phyloP scores from a whole-genome alignment of 2,329 filamentous ascomycete species.

The Tolypocladium ophioglossoides region DNA sequence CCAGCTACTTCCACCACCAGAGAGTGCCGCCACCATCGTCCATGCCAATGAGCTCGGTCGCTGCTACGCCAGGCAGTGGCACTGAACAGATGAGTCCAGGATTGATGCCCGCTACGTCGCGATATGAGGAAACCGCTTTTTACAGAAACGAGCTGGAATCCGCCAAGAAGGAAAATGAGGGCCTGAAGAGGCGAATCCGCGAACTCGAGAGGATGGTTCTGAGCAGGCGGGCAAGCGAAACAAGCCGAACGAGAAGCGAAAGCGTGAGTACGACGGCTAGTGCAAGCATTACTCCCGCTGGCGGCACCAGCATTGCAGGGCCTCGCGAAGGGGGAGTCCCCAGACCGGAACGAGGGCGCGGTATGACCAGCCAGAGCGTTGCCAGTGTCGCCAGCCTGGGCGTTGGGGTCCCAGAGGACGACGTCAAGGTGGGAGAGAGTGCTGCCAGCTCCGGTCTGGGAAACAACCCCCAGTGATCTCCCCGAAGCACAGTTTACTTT shows the following conservation, averaged over 20 bases:
- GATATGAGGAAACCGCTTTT: constrained; percentile 52
- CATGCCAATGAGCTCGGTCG: constrained; percentile 24
- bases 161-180: constrained; percentile 54
- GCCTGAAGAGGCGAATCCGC: constrained; percentile 47
- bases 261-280: constrained; percentile 44
- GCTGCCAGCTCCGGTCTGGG: constrained; percentile 36
- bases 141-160: constrained; percentile 50
- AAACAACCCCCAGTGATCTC: constrained; percentile 5
- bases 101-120: constrained; percentile 43
- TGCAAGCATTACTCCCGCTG: constrained; percentile 25
- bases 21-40: constrained; percentile 25
- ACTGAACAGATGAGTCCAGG: constrained; percentile 39
- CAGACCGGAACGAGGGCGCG: constrained; percentile 30
- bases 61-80: constrained; percentile 28
- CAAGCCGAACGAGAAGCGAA: constrained; percentile 35
- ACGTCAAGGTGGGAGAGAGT: constrained; percentile 51
- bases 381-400: constrained; percentile 36
- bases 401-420: constrained; percentile 48
- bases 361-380: constrained; percentile 29
- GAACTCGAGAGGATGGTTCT: constrained; percentile 49
- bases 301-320: constrained; percentile 33
- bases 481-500: too few species aligned
- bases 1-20: constrained; percentile 38
- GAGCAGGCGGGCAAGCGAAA: constrained; percentile 36
- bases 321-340: constrained; percentile 26